These are phyloP conservation scores for Arthonia radiata DNA, from an alignment of 495 filamentous ascomycete species.

Conservation along the genomic window DNA sequence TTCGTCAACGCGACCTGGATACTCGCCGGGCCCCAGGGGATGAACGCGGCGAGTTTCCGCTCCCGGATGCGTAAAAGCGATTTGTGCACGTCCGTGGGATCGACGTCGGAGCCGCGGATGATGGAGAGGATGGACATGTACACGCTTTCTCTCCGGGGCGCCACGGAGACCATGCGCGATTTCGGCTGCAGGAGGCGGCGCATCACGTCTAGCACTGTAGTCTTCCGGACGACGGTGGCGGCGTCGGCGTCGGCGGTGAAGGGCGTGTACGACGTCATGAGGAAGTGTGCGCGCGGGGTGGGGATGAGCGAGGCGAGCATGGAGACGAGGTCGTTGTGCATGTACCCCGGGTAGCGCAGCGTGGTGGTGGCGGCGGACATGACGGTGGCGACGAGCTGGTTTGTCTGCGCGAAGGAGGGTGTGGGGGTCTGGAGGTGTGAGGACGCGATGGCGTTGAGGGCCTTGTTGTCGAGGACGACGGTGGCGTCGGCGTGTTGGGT, in stretches of 20 bases:
- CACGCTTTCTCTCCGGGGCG: conserved; percentile 86
- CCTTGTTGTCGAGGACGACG: conserved; percentile 93
- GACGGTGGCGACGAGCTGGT: conserved; percentile 90
- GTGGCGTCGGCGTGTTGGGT: conserved; percentile 85
- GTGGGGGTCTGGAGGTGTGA: conserved; percentile 83
- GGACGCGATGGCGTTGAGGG: conserved; percentile 76
- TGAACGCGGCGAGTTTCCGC: conserved; percentile 81
- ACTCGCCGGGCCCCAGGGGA: conserved; percentile 95
- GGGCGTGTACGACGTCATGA: conserved; percentile 93
- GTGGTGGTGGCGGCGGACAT: conserved; percentile 97
- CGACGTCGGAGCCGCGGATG: conserved; percentile 92
- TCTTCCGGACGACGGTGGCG: conserved; percentile 91
- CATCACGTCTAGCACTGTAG: conserved; percentile 95
- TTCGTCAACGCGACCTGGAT: conserved; percentile 95
- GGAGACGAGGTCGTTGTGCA: conserved; percentile 97
- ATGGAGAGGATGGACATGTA: conserved; percentile 98
- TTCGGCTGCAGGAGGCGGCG: conserved; percentile 84
- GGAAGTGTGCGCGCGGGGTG: conserved; percentile 87
- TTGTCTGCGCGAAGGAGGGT: conserved; percentile 89
- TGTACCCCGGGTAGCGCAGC: conserved; percentile 89
- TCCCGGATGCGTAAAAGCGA: conserved; percentile 89
- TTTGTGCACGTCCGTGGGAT: conserved; percentile 54
- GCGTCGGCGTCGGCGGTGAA: conserved; percentile 91
- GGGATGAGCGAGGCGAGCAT: conserved; percentile 91
- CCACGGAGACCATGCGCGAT: conserved; percentile 95